These are phyloP conservation scores for Neonothopanus nambi DNA, from an alignment of 1,284 basidiomycete genomes.

Conservation along the genomic window DNA sequence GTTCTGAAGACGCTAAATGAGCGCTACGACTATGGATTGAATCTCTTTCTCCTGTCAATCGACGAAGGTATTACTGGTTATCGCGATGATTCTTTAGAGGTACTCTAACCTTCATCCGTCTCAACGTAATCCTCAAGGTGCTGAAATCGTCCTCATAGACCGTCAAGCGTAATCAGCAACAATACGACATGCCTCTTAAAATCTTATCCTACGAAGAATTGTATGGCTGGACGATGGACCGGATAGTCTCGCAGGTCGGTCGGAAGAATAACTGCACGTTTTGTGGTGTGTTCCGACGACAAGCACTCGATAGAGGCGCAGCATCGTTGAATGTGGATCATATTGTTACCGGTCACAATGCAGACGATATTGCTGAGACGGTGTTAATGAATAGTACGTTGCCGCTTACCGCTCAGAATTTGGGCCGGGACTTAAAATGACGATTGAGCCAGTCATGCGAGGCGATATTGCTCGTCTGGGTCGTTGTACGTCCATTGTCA, in stretches of 20 bases:
- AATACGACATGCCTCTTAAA: slow-evolving; percentile 95
- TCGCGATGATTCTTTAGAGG: slow-evolving; percentile 95
- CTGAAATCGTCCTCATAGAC: slow-evolving; percentile 63
- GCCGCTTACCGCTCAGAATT: not conserved
- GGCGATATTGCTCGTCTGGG: slow-evolving; percentile 95
- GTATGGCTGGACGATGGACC: slow-evolving; percentile 99
- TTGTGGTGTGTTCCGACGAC: slow-evolving; percentile 95
- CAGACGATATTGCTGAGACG: slow-evolving; percentile 98
- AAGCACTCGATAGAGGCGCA: slow-evolving; percentile 95
- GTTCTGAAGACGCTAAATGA: slow-evolving; percentile 96
- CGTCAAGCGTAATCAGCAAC: slow-evolving; percentile 94
- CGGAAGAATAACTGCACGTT: slow-evolving; percentile 99
- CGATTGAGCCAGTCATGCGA: slow-evolving; percentile 75
- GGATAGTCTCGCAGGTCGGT: slow-evolving; percentile 92
- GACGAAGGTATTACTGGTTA: slow-evolving; percentile 99
- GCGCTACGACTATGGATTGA: slow-evolving; percentile 89
- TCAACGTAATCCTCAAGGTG: not conserved
- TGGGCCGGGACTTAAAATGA: no score
- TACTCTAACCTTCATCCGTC: no score
- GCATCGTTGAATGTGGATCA: slow-evolving; percentile 90
- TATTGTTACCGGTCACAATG: slow-evolving; percentile 99
- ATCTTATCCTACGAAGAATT: slow-evolving; percentile 95
- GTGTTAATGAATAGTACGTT: slow-evolving; percentile 95
- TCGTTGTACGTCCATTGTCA: slow-evolving; percentile 92
- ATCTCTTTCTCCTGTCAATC: slow-evolving; percentile 93